A percentile compares a stretch with the other conserved stretches of the same genome.
phyloP scores from a whole-genome alignment of 441 rosid genomes.

The Brassica balearica region DNA sequence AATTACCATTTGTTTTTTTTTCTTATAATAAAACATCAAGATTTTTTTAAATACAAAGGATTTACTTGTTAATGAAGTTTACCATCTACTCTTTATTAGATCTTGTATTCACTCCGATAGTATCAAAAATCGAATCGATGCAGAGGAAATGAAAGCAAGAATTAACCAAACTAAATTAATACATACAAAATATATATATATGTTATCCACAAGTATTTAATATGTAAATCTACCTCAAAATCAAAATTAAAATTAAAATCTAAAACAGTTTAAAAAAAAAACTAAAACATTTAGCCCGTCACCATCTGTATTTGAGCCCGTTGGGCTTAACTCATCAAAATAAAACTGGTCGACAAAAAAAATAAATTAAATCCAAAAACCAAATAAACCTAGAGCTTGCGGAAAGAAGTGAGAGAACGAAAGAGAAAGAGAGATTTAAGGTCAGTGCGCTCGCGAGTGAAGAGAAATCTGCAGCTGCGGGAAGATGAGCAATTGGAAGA shows the following conservation, averaged over 20 bases:
- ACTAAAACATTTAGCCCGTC: not conserved
- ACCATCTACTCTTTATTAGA: too few relatives aligned
- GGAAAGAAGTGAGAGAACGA: not conserved
- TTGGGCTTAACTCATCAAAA: not conserved
- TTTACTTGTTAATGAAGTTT: too few relatives aligned
- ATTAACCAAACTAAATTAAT: too few relatives aligned
- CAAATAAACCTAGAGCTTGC: not conserved
- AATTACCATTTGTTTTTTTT: too few relatives aligned
- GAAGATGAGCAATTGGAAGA: conserved; percentile 84
- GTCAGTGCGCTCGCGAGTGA: conserved; percentile 5
- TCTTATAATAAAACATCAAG: too few relatives aligned
- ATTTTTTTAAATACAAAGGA: too few relatives aligned
- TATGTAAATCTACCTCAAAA: too few relatives aligned
- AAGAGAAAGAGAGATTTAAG: conserved; percentile 1
- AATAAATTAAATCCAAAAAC: not conserved
- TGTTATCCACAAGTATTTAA: too few relatives aligned
- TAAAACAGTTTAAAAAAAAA: not conserved
- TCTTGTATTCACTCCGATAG: too few relatives aligned
- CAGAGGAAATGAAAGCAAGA: too few relatives aligned
- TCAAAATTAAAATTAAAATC: not conserved
- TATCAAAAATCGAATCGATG: too few relatives aligned
- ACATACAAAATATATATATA: too few relatives aligned
- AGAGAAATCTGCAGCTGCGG: not conserved
- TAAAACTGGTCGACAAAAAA: not conserved
- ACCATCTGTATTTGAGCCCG: not conserved